Percentiles rank a stretch among this genome's conserved stretches.
phyloP scores from a whole-genome alignment of 2,329 filamentous ascomycete species.

The Colletotrichum sp. region DNA sequence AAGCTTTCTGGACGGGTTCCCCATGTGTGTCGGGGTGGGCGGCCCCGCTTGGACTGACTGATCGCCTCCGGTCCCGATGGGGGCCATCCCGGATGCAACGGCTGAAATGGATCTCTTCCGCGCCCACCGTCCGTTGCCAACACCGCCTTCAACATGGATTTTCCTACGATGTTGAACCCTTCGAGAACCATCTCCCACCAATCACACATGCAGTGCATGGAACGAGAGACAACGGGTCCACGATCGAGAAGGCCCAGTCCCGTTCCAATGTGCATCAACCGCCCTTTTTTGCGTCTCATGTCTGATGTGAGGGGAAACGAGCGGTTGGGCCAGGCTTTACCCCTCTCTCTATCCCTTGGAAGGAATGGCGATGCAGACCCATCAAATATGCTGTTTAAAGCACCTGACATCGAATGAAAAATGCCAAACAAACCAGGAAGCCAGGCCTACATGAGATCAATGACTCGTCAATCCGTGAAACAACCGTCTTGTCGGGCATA shows the following conservation, averaged over 20 bases:
- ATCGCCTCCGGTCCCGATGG: conserved; percentile 1
- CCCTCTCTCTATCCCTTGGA: not conserved
- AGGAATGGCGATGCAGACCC: not conserved
- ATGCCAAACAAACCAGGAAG: not conserved
- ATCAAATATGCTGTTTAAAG: conserved; percentile 5
- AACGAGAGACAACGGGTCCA: not conserved
- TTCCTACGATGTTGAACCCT: not conserved
- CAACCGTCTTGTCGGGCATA: conserved; percentile 72
- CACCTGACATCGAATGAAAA: conserved; percentile 6
- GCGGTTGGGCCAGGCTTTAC: not conserved
- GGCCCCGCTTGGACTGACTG: not conserved
- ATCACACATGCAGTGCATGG: not conserved
- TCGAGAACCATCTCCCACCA: not conserved
- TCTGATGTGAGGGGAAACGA: not conserved
- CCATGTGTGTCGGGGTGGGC: not conserved
- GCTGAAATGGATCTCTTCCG: not conserved
- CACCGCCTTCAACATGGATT: not conserved
- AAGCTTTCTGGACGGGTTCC: not conserved
- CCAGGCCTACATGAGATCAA: not conserved
- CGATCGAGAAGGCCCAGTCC: not conserved
- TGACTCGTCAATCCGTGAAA: conserved; percentile 7
- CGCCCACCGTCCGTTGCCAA: not conserved
- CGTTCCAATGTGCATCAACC: not conserved
- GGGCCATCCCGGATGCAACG: conserved; percentile 6
- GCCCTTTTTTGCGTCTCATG: not conserved